phyloP scores from a whole-genome alignment of 148 eudicot species.

The Rhododendron ferrugineum region DNA sequence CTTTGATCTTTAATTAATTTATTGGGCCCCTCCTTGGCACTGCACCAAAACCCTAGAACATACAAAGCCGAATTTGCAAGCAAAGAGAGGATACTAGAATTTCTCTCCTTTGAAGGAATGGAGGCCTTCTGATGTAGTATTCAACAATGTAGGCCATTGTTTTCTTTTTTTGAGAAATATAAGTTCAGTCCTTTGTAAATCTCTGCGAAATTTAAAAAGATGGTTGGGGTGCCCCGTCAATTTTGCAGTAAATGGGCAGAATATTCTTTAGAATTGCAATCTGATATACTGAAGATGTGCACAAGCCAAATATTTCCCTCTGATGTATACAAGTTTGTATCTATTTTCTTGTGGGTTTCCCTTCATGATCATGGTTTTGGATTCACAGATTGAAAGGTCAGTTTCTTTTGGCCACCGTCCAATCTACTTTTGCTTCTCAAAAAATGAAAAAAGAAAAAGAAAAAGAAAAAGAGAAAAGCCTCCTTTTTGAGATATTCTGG shows the following conservation, averaged over 20 bases:
- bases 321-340: background rate
- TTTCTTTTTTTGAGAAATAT: constrained; percentile 19
- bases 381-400: background rate
- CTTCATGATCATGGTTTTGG: background rate
- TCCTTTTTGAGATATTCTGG: background rate
- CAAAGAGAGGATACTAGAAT: background rate
- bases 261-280: background rate
- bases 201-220: constrained; percentile 12
- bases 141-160: constrained; percentile 12
- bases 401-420: background rate
- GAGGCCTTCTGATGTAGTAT: constrained; percentile 16
- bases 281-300: constrained; percentile 7
- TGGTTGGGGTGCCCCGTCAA: constrained; percentile 10
- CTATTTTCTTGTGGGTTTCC: background rate
- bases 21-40: background rate
- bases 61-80: background rate
- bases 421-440: background rate
- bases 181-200: constrained; percentile 14
- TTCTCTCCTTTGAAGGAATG: constrained; percentile 5
- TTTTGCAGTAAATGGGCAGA: constrained; percentile 20
- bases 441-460: background rate
- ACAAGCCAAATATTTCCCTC: background rate
- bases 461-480: background rate
- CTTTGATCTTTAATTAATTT: constrained; percentile 41
- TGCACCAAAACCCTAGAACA: constrained; percentile 5